Conservation (phyloP, 495 filamentous ascomycete genomes). For the Aspergillus baeticus region DNA sequence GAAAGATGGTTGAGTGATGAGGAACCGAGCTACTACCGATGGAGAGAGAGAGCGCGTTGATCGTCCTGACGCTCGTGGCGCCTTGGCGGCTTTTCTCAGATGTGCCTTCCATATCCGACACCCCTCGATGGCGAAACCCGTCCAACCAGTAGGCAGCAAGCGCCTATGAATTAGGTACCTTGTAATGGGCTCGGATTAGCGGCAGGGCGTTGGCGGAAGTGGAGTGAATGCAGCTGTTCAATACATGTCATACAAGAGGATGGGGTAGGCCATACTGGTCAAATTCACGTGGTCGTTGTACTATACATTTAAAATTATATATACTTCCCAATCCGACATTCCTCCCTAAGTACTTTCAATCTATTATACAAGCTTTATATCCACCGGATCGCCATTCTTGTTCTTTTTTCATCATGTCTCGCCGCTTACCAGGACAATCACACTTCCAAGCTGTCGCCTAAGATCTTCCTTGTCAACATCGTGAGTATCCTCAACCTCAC, state of each 20-base stretch:
- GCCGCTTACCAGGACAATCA: constrained; percentile 73
- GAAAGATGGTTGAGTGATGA: background rate
- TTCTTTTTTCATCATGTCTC: constrained; percentile 28
- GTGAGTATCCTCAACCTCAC: constrained; percentile 97
- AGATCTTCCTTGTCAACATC: constrained; percentile 95
- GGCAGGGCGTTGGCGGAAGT: no score
- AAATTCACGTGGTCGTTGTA: no score
- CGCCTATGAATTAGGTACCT: background rate
- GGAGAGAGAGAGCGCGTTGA: background rate
- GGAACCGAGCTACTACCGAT: background rate
- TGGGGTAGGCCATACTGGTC: no score
- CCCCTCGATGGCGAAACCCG: no score
- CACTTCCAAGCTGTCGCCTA: constrained; percentile 82
- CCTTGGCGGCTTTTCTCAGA: constrained; percentile 13
- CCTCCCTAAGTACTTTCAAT: no score
- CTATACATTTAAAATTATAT: background rate
- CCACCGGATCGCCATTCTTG: no score
- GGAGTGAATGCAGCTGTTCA: no score
- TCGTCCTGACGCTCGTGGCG: constrained; percentile 6
- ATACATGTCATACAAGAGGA: no score
- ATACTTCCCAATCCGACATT: background rate
- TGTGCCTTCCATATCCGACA: constrained; percentile 6
- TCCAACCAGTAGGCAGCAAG: no score
- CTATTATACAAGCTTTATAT: no score
- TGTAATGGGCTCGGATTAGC: background rate